Base-by-base conservation (phyloP, 208 protist species). In the Porcisia hertigi region DNA sequence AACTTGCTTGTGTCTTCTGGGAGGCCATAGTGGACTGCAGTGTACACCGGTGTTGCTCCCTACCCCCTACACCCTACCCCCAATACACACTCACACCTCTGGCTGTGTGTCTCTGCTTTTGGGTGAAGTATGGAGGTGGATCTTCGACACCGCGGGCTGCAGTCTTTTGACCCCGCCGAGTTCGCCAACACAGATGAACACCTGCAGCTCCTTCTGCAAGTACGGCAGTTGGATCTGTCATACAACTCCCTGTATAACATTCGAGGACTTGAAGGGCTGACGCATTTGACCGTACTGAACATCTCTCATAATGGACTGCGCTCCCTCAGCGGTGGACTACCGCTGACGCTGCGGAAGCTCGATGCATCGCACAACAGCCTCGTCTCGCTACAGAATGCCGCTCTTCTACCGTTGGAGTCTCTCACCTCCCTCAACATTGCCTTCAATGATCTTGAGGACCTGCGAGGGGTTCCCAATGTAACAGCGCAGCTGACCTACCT, bases 311-410 rank as follows among this genome's bases (percentile, higher is more conserved):
- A 97, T 70, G 83, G 85, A 11, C 81, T 97, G 55, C 78, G 66
- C 45, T 86, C 82, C 8, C 73, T 94, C 14, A 57, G 78, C 25
- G 85, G 88, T 43, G 81, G 86, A 1, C 82, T 86, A 25, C 87
- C 83, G n/a, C 85, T 93, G 66, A 78, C 58, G 0, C 73, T 97
- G 54, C 77, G 73, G 4, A 60, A 82, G 34, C 77, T 97, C 8
- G 83, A 95, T 75, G 75, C 93, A 59, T 92, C 92, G 12, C 88
- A 97, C 81, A 97, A 97, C 80, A 85, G 72, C 69, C 71, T 97
- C 54, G 55, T 59, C 47, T 87, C 88, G 0, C 80, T 97, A 63
- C 76, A 69, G 54, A 81, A 85, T n/a, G 86, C 86, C 7, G 84
- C 84, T 3, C 75, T 97, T 8, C 76, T 76, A 41, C 82, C 85